Evolutionary conservation across 1,284 basidiomycete genomes (phyloP).

Genomic region (Puccinia triticina): DNA sequence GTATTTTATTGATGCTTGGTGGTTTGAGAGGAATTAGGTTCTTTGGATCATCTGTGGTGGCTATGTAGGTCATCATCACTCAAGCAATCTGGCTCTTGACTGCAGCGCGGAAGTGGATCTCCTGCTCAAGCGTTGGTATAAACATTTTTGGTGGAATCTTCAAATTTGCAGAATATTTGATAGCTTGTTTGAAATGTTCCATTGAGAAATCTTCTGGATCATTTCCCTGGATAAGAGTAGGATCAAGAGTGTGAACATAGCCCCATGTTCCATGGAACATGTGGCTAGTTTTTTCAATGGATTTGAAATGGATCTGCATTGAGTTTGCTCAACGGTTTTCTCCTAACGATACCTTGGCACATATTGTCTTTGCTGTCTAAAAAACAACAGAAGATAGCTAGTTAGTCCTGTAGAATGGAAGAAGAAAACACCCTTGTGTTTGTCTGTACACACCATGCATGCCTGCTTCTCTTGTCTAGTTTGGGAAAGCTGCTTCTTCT

Average conservation of each 20-base stretch:
- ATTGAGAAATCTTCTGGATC: not conserved
- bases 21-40: not conserved
- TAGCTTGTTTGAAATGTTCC: not conserved
- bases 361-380: not conserved
- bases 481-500: not conserved
- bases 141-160: not conserved
- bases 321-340: not conserved
- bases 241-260: not conserved
- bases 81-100: not conserved
- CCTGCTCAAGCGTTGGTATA: not conserved
- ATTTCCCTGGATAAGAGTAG: not conserved
- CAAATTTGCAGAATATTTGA: not conserved
- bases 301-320: slow-evolving; percentile 20
- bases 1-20: not conserved
- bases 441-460: too few relatives aligned
- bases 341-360: not conserved
- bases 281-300: not conserved
- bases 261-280: slow-evolving; percentile 19
- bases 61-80: too few relatives aligned
- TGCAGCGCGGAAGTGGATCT: not conserved
- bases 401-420: too few relatives aligned
- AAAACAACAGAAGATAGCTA: too few relatives aligned
- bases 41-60: not conserved
- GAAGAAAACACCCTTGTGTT: too few relatives aligned
- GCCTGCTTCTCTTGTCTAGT: too few relatives aligned